Evolutionary conservation across 108 stramenopile genomes (phyloP).

Genomic region (Nitzschia palea): DNA sequence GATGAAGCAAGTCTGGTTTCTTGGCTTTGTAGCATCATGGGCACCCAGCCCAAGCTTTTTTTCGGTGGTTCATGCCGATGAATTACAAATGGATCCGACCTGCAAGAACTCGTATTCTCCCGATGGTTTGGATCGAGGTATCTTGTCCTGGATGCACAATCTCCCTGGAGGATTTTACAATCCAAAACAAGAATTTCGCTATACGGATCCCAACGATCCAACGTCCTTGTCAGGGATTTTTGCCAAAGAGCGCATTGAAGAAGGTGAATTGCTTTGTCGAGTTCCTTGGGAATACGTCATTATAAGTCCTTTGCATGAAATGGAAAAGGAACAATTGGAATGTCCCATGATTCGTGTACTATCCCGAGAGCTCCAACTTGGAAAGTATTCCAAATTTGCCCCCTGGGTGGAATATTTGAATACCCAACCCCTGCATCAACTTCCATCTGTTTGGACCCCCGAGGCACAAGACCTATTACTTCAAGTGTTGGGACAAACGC

Average conservation of each 20-base stretch:
- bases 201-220: not conserved
- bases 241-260: slow-evolving; percentile 36
- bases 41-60: too few relatives aligned
- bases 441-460: slow-evolving; percentile 53
- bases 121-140: not conserved
- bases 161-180: slow-evolving; percentile 1
- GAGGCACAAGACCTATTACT: slow-evolving; percentile 41
- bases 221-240: slow-evolving; percentile 28
- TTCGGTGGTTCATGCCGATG: too few relatives aligned
- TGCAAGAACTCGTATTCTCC: not conserved
- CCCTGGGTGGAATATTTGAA: slow-evolving; percentile 72
- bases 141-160: slow-evolving; percentile 19
- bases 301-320: not conserved
- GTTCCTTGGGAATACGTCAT: slow-evolving; percentile 29
- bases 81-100: too few relatives aligned
- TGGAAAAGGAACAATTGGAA: slow-evolving; percentile 9
- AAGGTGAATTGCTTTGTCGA: slow-evolving; percentile 26
- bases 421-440: slow-evolving; percentile 13
- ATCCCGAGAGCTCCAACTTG: slow-evolving; percentile 19
- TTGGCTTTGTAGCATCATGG: too few relatives aligned
- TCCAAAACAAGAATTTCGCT: slow-evolving; percentile 18
- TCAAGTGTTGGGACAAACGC: slow-evolving; percentile 22
- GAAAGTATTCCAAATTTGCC: slow-evolving; percentile 35
- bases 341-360: slow-evolving; percentile 25
- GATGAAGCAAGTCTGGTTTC: too few relatives aligned